Evolutionary conservation across 768 basidiomycete species (phyloP).

Genomic region (Grammothele lineata): DNA sequence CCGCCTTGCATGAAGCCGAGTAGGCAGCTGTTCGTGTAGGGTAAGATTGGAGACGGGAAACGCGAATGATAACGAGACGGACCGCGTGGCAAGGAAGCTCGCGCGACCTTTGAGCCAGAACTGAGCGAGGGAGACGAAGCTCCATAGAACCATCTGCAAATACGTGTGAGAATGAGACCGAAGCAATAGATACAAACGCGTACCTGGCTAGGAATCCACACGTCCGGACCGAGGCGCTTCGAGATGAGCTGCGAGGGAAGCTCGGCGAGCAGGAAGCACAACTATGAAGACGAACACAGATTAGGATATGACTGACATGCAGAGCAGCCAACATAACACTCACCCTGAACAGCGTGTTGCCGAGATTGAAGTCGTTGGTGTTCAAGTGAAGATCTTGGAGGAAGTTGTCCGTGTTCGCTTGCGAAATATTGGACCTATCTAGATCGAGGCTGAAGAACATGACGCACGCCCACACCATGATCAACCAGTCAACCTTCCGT

Average conservation of each 20-base stretch:
- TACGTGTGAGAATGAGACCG: no score
- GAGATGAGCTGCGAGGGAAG: slow-evolving; percentile 65
- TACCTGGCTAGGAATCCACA: slow-evolving; percentile 61
- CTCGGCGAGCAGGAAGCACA: slow-evolving; percentile 38
- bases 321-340: slow-evolving; percentile 19
- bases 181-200: no score
- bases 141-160: slow-evolving; percentile 50
- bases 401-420: slow-evolving; percentile 69
- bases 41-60: not conserved
- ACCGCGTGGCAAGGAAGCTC: slow-evolving; percentile 54
- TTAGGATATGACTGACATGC: not conserved
- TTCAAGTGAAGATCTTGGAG: slow-evolving; percentile 53
- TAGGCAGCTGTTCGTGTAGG: slow-evolving; percentile 33
- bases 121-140: slow-evolving; percentile 48
- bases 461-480: slow-evolving; percentile 57
- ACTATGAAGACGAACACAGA: not conserved
- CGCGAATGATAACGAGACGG: not conserved
- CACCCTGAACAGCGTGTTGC: slow-evolving; percentile 54
- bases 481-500: slow-evolving; percentile 54
- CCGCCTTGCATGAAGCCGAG: slow-evolving; percentile 61
- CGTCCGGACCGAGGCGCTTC: slow-evolving; percentile 63
- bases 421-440: slow-evolving; percentile 56
- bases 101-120: slow-evolving; percentile 52
- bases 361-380: slow-evolving; percentile 61
- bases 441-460: slow-evolving; percentile 63